Percentiles rank a stretch among this genome's conserved stretches.
Conservation (phyloP, 305 asterid genomes). For the Solanum chacoense region DNA sequence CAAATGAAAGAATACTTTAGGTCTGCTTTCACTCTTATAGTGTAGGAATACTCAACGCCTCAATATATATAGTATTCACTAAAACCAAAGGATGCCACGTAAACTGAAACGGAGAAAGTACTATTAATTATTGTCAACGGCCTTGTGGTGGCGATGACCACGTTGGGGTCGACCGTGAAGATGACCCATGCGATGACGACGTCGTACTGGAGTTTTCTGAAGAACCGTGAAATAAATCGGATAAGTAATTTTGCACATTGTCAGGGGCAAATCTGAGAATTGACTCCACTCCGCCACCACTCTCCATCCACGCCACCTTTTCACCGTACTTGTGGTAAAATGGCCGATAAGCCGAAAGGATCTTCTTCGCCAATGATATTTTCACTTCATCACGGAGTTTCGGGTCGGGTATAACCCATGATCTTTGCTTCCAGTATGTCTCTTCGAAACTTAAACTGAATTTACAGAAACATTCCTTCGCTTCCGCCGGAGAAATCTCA, state of each 20-base stretch:
- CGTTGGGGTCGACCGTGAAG: background rate
- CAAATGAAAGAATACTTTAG: background rate
- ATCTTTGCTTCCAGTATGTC: slow-evolving; percentile 35
- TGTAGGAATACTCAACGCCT: background rate
- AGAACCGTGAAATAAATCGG: slow-evolving; percentile 36
- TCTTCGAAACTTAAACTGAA: slow-evolving; percentile 50
- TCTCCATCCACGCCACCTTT: background rate
- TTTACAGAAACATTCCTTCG: slow-evolving; percentile 23
- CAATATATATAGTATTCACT: background rate
- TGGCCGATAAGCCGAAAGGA: slow-evolving; percentile 34
- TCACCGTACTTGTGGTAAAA: slow-evolving; percentile 32
- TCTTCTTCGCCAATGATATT: slow-evolving; percentile 22
- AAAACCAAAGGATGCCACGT: accelerated
- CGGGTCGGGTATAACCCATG: slow-evolving; percentile 81
- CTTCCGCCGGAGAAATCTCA: slow-evolving; percentile 25
- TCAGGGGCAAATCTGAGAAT: slow-evolving; percentile 57
- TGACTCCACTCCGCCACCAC: slow-evolving; percentile 12
- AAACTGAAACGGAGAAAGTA: background rate
- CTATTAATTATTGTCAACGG: slow-evolving; percentile 1
- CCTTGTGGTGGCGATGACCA: slow-evolving; percentile 4
- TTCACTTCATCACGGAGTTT: slow-evolving; percentile 37
- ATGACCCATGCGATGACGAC: slow-evolving; percentile 16
- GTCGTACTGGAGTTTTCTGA: slow-evolving; percentile 13
- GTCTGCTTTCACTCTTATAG: background rate
- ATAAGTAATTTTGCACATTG: slow-evolving; percentile 54